Base-by-base conservation (phyloP, 2,329 filamentous ascomycete species). In the Epicoccum sorghinum region DNA sequence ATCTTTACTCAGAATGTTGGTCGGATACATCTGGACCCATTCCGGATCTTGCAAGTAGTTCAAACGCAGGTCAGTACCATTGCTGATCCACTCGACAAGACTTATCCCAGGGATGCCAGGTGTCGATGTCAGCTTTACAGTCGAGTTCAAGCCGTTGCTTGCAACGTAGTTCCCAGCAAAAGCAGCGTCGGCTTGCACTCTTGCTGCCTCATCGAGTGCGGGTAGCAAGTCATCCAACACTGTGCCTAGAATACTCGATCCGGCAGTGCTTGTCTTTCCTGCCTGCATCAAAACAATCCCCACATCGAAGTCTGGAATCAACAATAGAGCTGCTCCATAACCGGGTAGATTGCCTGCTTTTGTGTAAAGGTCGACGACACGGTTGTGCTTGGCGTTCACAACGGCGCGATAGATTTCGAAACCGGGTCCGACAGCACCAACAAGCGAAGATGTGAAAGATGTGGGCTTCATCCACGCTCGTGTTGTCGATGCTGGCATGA, bases 241-340 rank as follows among this genome's bases (percentile, higher is more conserved):
- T 2, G 58, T 4, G 12, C 47, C 36, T n/a, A 46, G 52, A 9
- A 58, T 39, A 4, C 14, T 18, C 8, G 13, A 18, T 7, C n/a
- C 37, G n/a, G 37, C 10, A n/a, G 47, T 39, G 1, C 14, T 22
- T 6, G 43, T 38, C 1, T 38, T 37, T 5, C 74, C 76, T 8
- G 76, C 78, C 10, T 45, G 41, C 2, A 71, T 58, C 1, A 80
- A 65, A 1, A 66, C 70, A 52, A 80, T 76, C 0, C 79, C 78
- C 12, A 78, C 65, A 42, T 76, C 70, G 43, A 73, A 79, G 52
- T 80, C 78, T 0, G 77, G 79, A 3, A 80, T 55, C 4, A 82
- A 61, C 2, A 72, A 72, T 0, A 81, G 47, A 7, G 74, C 66
- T 1, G 71, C 68, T 14, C 70, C 71, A 54, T 78, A 80, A 33